These are phyloP conservation scores for Populus hybrid DNA, from an alignment of 441 rosid genomes.

Conservation along the genomic window DNA sequence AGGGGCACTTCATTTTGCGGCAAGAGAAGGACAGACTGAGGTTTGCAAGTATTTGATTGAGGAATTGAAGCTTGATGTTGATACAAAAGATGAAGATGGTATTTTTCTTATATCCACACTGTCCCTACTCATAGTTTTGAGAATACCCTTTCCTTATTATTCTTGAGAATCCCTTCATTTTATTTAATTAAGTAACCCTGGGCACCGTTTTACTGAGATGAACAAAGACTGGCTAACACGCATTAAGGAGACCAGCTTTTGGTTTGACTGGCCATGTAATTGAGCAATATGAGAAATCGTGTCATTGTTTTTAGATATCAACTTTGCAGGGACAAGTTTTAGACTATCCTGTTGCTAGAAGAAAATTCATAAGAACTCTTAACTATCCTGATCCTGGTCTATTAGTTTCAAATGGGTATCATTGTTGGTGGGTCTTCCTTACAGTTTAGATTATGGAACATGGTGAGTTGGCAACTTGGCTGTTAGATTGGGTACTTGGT, in stretches of 20 bases:
- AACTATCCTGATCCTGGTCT: too few relatives aligned
- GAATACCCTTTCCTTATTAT: neutral
- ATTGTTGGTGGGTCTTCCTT: too few relatives aligned
- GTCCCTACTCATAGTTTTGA: neutral
- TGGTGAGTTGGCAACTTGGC: too few relatives aligned
- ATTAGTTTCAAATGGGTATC: too few relatives aligned
- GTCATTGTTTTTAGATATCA: too few relatives aligned
- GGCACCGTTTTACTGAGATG: neutral
- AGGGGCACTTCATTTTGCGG: slow-evolving; percentile 95
- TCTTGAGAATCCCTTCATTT: neutral
- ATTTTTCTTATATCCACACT: slow-evolving; percentile 6
- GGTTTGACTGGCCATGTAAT: neutral
- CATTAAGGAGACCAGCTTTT: neutral
- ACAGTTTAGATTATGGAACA: too few relatives aligned
- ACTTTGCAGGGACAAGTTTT: too few relatives aligned
- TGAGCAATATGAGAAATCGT: neutral
- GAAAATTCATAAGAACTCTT: too few relatives aligned
- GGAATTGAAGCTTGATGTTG: slow-evolving; percentile 65
- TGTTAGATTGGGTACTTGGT: too few relatives aligned
- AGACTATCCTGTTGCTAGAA: too few relatives aligned
- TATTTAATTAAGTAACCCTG: neutral
- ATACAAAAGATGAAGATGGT: slow-evolving; percentile 87
- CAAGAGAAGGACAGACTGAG: slow-evolving; percentile 84
- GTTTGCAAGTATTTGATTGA: slow-evolving; percentile 80
- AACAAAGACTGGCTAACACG: neutral